These are phyloP conservation scores for Ophiostoma tasmaniense DNA, from an alignment of 2,329 filamentous ascomycete genomes.

Conservation along the genomic window DNA sequence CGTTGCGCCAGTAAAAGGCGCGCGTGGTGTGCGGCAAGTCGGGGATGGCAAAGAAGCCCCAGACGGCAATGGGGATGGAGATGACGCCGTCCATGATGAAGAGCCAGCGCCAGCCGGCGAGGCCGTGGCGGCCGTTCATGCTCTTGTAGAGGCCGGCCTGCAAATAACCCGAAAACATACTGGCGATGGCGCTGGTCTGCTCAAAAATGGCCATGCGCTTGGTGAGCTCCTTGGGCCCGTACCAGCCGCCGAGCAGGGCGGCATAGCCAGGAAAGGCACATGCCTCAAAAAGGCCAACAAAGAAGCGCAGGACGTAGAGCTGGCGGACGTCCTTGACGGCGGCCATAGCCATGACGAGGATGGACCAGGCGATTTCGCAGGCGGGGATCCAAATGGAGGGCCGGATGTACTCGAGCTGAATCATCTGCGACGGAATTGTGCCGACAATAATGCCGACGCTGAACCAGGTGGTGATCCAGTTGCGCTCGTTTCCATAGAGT, in stretches of 20 bases:
- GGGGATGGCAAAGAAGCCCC: constrained; percentile 23
- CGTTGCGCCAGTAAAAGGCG: constrained; percentile 17
- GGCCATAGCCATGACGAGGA: constrained; percentile 27
- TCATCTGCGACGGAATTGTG: constrained; percentile 52
- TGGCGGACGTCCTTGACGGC: constrained; percentile 24
- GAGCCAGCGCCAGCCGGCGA: constrained; percentile 33
- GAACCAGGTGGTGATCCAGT: constrained; percentile 30
- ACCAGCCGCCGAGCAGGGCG: constrained; percentile 36
- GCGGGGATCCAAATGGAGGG: constrained; percentile 28
- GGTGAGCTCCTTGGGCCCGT: constrained; percentile 48
- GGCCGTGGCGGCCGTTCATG: constrained; percentile 33
- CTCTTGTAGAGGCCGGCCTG: constrained; percentile 44
- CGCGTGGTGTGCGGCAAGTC: constrained; percentile 19
- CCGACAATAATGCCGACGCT: constrained; percentile 48
- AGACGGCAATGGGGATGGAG: constrained; percentile 22
- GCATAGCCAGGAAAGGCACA: constrained; percentile 16
- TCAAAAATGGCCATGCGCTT: constrained; percentile 55
- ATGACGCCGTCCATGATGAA: constrained; percentile 33
- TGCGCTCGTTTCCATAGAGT: constrained; percentile 32
- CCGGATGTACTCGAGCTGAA: constrained; percentile 27
- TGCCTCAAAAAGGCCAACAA: constrained; percentile 28
- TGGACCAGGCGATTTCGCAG: constrained; percentile 26
- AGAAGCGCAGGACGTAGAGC: constrained; percentile 27
- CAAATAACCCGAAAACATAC: constrained; percentile 54
- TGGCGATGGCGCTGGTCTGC: constrained; percentile 48